These are phyloP conservation scores for Panicum hallii DNA, from an alignment of 202 grass and related monocot species.

Conservation along the genomic window DNA sequence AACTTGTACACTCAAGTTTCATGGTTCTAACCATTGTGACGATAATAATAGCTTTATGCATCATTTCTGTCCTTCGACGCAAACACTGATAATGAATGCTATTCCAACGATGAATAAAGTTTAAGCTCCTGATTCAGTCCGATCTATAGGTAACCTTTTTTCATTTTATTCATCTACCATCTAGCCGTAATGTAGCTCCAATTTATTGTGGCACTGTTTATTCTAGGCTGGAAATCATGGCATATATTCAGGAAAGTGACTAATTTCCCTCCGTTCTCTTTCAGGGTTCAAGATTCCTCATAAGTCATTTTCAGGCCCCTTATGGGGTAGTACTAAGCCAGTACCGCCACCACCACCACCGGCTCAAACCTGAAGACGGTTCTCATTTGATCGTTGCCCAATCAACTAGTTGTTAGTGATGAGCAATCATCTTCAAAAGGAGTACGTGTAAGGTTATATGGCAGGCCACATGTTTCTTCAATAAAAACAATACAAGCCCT, in stretches of 20 bases:
- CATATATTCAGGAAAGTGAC: neutral
- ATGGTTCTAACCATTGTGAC: too few relatives aligned
- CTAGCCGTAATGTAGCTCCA: too few relatives aligned
- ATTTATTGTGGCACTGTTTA: neutral
- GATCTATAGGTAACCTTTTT: neutral
- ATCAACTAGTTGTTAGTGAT: neutral
- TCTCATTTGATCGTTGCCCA: neutral
- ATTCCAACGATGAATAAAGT: neutral
- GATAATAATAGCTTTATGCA: too few relatives aligned
- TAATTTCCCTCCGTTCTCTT: neutral
- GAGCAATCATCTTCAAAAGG: neutral
- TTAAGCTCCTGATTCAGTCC: neutral
- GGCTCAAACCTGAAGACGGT: neutral
- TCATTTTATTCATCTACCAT: neutral
- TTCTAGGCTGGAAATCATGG: neutral
- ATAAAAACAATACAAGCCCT: neutral
- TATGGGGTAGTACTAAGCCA: neutral
- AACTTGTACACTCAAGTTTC: too few relatives aligned
- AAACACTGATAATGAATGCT: neutral
- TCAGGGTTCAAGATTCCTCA: slow-evolving; percentile 25
- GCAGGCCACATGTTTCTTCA: neutral
- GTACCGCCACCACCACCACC: neutral
- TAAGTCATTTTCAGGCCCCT: slow-evolving; percentile 10
- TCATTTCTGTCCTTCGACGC: neutral
- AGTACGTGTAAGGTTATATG: neutral